Conservation (phyloP, 805 yeast genomes). For the Starmera quercuum region DNA sequence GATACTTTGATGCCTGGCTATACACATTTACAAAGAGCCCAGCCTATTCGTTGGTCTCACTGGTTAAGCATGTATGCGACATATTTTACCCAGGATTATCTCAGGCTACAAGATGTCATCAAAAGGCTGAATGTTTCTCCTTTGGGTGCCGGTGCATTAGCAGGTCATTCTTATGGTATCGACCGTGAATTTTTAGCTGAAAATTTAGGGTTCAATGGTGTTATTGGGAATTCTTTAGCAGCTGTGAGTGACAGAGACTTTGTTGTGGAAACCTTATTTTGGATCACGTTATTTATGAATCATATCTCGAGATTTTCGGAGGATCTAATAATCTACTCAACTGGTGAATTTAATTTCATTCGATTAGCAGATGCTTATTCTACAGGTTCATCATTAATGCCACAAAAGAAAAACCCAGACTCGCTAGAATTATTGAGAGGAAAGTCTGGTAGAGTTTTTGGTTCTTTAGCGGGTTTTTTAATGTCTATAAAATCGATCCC, state of each 20-base stretch:
- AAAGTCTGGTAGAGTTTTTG: slow-evolving; percentile 94
- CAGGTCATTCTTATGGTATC: slow-evolving; percentile 99
- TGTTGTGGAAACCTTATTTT: slow-evolving; percentile 90
- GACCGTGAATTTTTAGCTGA: slow-evolving; percentile 86
- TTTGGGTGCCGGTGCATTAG: slow-evolving; percentile 94
- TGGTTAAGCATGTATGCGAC: slow-evolving; percentile 95
- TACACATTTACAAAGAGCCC: slow-evolving; percentile 97
- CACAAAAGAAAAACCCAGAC: slow-evolving; percentile 98
- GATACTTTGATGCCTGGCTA: slow-evolving; percentile 97
- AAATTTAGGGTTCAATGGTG: slow-evolving; percentile 72
- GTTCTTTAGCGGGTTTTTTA: slow-evolving; percentile 89
- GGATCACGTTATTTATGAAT: slow-evolving; percentile 93
- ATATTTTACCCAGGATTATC: slow-evolving; percentile 83
- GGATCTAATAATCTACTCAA: slow-evolving; percentile 91
- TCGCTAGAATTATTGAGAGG: slow-evolving; percentile 93
- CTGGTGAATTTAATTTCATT: slow-evolving; percentile 95
- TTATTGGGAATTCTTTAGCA: slow-evolving; percentile 92
- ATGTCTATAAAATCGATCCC: slow-evolving; percentile 97
- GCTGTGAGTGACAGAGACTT: slow-evolving; percentile 98
- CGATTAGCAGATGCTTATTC: slow-evolving; percentile 96
- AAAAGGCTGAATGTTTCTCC: slow-evolving; percentile 85
- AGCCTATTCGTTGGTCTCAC: slow-evolving; percentile 99
- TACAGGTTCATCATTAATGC: slow-evolving; percentile 97
- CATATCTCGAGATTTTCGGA: slow-evolving; percentile 93
- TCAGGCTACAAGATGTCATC: slow-evolving; percentile 73